phyloP scores from a whole-genome alignment of 139 green algal species.

The Chlorella sp. region DNA sequence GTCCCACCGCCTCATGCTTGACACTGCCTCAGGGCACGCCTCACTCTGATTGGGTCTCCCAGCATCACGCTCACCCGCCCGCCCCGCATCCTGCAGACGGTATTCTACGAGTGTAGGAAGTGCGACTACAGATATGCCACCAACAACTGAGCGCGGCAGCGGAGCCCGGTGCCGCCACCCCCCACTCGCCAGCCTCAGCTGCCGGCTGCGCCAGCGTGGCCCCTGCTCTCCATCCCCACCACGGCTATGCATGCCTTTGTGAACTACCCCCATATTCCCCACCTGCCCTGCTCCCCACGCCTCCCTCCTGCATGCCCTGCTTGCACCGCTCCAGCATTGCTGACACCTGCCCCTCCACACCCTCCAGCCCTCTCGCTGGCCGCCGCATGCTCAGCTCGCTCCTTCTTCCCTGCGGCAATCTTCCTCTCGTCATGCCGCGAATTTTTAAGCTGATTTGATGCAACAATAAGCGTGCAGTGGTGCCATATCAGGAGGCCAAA shows the following conservation, averaged over 20 bases:
- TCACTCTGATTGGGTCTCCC: no score
- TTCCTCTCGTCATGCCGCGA: no score
- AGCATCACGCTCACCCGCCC: neutral
- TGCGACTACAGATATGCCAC: conserved; percentile 71
- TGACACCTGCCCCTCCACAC: neutral
- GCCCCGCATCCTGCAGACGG: conserved; percentile 62
- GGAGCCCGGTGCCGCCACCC: neutral
- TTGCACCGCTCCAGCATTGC: neutral
- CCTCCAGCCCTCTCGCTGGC: neutral
- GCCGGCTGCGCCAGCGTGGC: neutral
- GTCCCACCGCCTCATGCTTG: no score
- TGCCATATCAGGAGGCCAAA: no score
- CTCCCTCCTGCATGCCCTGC: neutral
- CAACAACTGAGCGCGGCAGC: conserved; percentile 50
- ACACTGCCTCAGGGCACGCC: no score
- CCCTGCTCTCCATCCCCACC: no score
- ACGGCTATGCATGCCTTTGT: neutral
- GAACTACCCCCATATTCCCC: neutral
- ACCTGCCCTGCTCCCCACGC: neutral
- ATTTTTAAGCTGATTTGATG: no score
- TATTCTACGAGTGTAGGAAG: conserved; percentile 92
- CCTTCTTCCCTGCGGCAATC: no score
- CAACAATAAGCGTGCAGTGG: no score
- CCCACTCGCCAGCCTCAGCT: neutral
- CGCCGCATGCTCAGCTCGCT: no score